Conservation (phyloP, 1,284 basidiomycete genomes). For the Leccinum pachyderme region DNA sequence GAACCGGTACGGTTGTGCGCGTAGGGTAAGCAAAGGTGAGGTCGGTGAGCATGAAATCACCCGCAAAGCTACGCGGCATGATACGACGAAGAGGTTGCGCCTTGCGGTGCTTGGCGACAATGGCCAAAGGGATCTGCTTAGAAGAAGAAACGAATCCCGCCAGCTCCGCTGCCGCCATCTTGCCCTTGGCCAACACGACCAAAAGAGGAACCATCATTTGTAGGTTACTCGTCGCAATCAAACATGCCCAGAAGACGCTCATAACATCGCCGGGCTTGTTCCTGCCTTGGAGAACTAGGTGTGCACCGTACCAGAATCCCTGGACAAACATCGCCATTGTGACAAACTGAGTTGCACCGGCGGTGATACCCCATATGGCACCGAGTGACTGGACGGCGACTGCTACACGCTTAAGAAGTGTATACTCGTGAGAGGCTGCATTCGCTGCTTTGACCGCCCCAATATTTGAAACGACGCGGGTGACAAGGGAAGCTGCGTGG, state of each 20-base stretch:
- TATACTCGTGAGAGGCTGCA: constrained; percentile 64
- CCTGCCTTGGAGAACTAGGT: constrained; percentile 76
- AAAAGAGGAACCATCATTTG: constrained; percentile 85
- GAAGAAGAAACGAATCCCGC: constrained; percentile 23
- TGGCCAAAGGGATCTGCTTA: constrained; percentile 10
- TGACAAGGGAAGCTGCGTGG: constrained; percentile 73
- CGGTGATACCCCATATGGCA: constrained; percentile 74
- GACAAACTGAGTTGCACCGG: constrained; percentile 72
- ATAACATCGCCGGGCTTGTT: constrained; percentile 78
- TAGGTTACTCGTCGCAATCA: constrained; percentile 84
- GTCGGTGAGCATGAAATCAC: constrained; percentile 82
- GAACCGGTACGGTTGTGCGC: constrained; percentile 51
- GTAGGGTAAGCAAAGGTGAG: constrained; percentile 78
- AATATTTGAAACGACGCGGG: constrained; percentile 78
- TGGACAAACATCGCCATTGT: constrained; percentile 94
- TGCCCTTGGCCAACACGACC: constrained; percentile 80
- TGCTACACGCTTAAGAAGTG: constrained; percentile 47
- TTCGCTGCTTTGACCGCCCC: constrained; percentile 97
- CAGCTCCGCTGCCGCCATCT: constrained; percentile 41
- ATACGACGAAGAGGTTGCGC: constrained; percentile 55
- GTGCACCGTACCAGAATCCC: constrained; percentile 94
- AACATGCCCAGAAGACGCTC: constrained; percentile 95
- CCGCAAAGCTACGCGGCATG: constrained; percentile 55
- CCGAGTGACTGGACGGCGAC: constrained; percentile 55
- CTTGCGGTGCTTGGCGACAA: constrained; percentile 15